Conservation (phyloP, 495 filamentous ascomycete genomes). For the Hapsidospora chrysogenum region DNA sequence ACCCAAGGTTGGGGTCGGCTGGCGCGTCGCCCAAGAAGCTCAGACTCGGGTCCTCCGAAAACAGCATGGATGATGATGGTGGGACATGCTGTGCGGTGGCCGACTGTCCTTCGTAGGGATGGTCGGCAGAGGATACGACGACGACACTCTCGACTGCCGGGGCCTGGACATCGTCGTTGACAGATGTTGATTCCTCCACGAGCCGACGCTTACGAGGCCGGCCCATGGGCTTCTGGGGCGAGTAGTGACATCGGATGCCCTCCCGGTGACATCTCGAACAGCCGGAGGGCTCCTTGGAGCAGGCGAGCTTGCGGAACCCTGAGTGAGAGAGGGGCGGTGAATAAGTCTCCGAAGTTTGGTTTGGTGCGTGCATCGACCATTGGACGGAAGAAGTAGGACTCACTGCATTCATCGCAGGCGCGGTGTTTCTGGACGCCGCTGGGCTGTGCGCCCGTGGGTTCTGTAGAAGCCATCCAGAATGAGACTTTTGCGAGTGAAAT, state of each 20-base stretch:
- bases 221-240: conserved; percentile 45
- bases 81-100: too few relatives aligned
- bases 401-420: conserved; percentile 49
- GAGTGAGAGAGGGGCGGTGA: conserved; percentile 2
- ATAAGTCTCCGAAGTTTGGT: conserved; percentile 4
- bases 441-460: background rate
- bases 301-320: conserved; percentile 45
- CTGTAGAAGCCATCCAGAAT: background rate
- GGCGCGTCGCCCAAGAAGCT: conserved; percentile 7
- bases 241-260: conserved; percentile 38
- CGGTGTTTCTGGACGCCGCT: conserved; percentile 20
- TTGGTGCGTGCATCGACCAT: too few relatives aligned
- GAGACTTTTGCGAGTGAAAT: too few relatives aligned
- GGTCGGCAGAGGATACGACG: too few relatives aligned
- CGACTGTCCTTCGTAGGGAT: too few relatives aligned
- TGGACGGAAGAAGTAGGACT: too few relatives aligned
- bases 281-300: conserved; percentile 37
- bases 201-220: conserved; percentile 38
- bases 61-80: too few relatives aligned
- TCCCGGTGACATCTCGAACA: conserved; percentile 40
- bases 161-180: too few relatives aligned
- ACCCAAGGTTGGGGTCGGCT: conserved; percentile 7
- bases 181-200: conserved; percentile 1
- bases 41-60: too few relatives aligned
- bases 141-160: too few relatives aligned